Conservation (phyloP, 2,329 filamentous ascomycete genomes). For the Epichloe hybrida region DNA sequence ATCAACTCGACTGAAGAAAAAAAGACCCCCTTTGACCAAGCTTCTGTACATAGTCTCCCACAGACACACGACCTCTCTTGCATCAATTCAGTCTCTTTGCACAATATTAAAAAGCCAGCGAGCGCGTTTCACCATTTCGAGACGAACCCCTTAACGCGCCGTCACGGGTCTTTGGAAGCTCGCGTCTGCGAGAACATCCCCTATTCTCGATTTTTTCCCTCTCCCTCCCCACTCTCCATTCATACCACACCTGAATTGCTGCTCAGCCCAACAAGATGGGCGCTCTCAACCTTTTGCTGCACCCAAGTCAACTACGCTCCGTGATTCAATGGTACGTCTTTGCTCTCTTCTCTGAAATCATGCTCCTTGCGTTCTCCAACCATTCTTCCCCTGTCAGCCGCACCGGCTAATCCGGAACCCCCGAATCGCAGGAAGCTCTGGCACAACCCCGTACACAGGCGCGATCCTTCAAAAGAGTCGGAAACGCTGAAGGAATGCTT, state of each 20-base stretch:
- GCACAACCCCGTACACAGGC: slow-evolving; percentile 86
- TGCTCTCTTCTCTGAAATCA: background rate
- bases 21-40: background rate
- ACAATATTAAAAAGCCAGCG: background rate
- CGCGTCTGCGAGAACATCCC: background rate
- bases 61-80: background rate
- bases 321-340: slow-evolving; percentile 72
- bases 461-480: slow-evolving; percentile 63
- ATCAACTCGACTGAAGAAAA: background rate
- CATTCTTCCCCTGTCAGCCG: background rate
- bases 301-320: slow-evolving; percentile 64
- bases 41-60: background rate
- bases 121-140: background rate
- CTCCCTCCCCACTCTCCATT: background rate
- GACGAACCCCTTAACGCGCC: background rate
- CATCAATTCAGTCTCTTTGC: background rate
- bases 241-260: background rate
- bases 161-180: background rate
- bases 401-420: background rate
- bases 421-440: slow-evolving; percentile 64
- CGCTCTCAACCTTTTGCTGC: slow-evolving; percentile 57
- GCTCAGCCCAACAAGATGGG: slow-evolving; percentile 34
- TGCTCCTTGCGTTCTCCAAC: background rate
- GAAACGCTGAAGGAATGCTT: slow-evolving; percentile 70
- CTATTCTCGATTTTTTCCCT: background rate